Evolutionary conservation across 2,329 filamentous ascomycete genomes (phyloP), one percentile per base, ranked within the genome.

Genomic region (Diaporthe ampelina): DNA sequence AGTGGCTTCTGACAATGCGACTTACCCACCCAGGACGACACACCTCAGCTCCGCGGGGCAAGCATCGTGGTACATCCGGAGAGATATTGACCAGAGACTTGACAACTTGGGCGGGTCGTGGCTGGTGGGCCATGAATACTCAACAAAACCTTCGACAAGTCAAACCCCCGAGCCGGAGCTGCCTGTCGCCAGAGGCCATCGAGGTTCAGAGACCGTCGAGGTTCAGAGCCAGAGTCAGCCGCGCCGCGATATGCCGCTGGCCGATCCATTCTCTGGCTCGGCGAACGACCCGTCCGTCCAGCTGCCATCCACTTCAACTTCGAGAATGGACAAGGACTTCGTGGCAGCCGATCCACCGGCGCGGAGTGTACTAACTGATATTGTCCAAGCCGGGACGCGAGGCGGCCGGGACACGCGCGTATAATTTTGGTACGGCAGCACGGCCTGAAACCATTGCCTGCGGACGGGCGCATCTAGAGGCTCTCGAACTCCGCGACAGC

Each of bases 311-410:
- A 63, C 37, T 24, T 21, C 10, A 19, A 24, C 56, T 10, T 58
- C 32, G 17, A 26, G 15, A 37, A 45, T 21, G 32, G n/a, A 21
- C 48, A 68, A 68, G 48, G 63, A 40, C 63, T 37, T 68, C 15
- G 63, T 68, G 63, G 48, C 48, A 40, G 15, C 40, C n/a, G 32
- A 40, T 68, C 48, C 48, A 68, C 63, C 63, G 32, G 45, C 61
- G 45, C 48, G 29, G 29, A 40, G 45, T 24, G 8, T 50, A 40
- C 37, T 45, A 24, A 24, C 37, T 45, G 24, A 8, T 48, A n/a
- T 48, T 50, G 29, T 52, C 29, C 24, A 45, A 24, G 63, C 24
- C 32, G 19, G 45, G 48, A 48, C 45, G 45, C 45, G 15, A 54
- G 48, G 17, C n/a, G 63, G 21, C 48, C 48, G 48, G 48, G 32